phyloP scores from a whole-genome alignment of 2,329 filamentous ascomycete species.

The Xylaria multiplex region DNA sequence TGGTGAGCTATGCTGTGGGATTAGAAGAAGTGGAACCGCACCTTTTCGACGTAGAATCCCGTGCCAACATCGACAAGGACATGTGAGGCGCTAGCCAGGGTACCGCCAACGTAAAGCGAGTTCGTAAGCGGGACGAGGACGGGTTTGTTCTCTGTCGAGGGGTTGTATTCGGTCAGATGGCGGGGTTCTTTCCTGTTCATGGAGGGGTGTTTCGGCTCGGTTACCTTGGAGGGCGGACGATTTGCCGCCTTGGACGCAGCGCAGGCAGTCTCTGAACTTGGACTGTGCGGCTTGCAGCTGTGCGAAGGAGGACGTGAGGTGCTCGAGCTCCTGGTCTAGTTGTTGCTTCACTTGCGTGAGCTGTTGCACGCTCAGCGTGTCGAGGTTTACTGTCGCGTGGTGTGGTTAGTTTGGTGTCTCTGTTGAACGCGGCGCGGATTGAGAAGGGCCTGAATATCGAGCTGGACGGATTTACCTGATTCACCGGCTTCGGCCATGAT shows the following conservation, averaged over 20 bases:
- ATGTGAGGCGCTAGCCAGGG: constrained; percentile 75
- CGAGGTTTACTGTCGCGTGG: constrained; percentile 65
- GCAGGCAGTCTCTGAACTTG: constrained; percentile 91
- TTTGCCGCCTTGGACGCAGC: constrained; percentile 73
- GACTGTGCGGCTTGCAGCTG: constrained; percentile 89
- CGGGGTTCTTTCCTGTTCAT: constrained; percentile 8
- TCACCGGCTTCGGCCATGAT: constrained; percentile 37
- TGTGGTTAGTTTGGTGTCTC: constrained; percentile 9
- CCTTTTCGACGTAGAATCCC: constrained; percentile 76
- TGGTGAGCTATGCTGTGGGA: constrained; percentile 24
- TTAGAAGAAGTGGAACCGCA: constrained; percentile 46
- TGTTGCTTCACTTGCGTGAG: constrained; percentile 94
- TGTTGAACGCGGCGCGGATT: background rate
- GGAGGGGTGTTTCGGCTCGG: background rate
- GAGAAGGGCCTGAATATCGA: background rate
- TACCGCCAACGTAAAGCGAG: constrained; percentile 91
- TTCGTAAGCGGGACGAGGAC: constrained; percentile 95
- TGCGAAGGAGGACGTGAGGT: constrained; percentile 88
- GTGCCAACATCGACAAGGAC: constrained; percentile 60
- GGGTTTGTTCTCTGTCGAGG: constrained; percentile 55
- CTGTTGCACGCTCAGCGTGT: constrained; percentile 82
- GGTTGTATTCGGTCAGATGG: constrained; percentile 18
- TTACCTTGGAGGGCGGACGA: constrained; percentile 48
- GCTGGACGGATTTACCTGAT: constrained; percentile 28
- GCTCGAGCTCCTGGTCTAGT: constrained; percentile 94